phyloP scores from a whole-genome alignment of 1,139 yeast species.

The Hemisphaericaspora lyxosophila region DNA sequence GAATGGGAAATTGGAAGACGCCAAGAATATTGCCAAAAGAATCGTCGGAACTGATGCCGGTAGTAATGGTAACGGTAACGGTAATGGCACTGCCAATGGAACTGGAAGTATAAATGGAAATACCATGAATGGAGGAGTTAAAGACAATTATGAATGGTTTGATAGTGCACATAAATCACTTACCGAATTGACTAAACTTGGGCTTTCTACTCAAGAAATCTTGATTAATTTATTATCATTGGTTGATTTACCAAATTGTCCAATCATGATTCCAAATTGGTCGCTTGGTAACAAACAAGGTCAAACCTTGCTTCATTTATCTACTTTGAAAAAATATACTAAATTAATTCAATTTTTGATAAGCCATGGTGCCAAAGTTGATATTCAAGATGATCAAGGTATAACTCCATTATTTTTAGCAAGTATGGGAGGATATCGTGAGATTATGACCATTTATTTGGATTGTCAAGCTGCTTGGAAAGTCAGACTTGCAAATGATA shows the following conservation, averaged over 20 bases:
- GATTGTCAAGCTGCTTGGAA: conserved; percentile 66
- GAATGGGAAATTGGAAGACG: conserved; percentile 93
- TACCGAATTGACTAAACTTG: conserved; percentile 43
- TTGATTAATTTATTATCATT: conserved; percentile 64
- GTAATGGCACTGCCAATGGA: conserved; percentile 11
- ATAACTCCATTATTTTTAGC: conserved; percentile 87
- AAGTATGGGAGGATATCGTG: conserved; percentile 68
- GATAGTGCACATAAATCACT: conserved; percentile 48
- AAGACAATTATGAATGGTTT: conserved; percentile 41
- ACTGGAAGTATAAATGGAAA: conserved; percentile 5
- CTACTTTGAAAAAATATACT: conserved; percentile 71
- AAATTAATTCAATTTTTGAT: conserved; percentile 63
- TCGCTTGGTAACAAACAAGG: conserved; percentile 79
- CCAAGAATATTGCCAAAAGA: conserved; percentile 82
- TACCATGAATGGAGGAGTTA: conserved; percentile 2
- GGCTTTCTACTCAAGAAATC: conserved; percentile 55
- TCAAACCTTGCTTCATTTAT: conserved; percentile 82
- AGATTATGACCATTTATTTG: conserved; percentile 55
- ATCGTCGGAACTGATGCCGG: conserved; percentile 63
- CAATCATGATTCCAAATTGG: conserved; percentile 69
- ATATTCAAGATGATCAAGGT: conserved; percentile 74
- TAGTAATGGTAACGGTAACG: conserved; percentile 11
- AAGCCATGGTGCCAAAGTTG: conserved; percentile 78
- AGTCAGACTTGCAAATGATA: conserved; percentile 56
- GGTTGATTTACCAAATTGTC: conserved; percentile 61